Evolutionary conservation across 176 grass and related monocot genomes (phyloP).

Genomic region (Oryza brachyantha): DNA sequence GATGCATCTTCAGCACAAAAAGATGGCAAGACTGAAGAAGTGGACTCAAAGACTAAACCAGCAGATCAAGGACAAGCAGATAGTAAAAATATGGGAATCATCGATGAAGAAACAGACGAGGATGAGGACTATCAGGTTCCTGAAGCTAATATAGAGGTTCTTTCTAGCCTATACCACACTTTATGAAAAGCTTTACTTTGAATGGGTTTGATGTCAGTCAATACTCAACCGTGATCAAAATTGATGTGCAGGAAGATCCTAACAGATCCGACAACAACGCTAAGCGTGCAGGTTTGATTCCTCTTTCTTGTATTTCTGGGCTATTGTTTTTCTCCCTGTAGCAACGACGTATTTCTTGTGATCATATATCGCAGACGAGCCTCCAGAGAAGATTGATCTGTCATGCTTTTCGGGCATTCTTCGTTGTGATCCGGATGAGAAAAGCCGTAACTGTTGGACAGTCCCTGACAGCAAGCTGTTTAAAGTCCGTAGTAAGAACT

Average conservation of each 20-base stretch:
- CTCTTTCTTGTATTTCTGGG: neutral
- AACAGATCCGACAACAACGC: slow-evolving; percentile 48
- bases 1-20: slow-evolving; percentile 44
- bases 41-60: slow-evolving; percentile 36
- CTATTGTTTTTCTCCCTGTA: slow-evolving; percentile 6
- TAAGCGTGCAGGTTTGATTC: slow-evolving; percentile 54
- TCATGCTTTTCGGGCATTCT: slow-evolving; percentile 80
- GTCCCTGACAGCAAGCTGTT: slow-evolving; percentile 80
- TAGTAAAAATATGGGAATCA: slow-evolving; percentile 36
- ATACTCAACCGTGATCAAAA: slow-evolving; percentile 33
- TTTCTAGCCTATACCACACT: neutral
- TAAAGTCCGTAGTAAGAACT: slow-evolving; percentile 91
- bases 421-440: slow-evolving; percentile 51
- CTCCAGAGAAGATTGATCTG: slow-evolving; percentile 57
- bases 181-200: neutral
- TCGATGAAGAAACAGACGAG: slow-evolving; percentile 91
- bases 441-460: slow-evolving; percentile 81
- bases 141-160: slow-evolving; percentile 63
- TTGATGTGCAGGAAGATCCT: slow-evolving; percentile 44
- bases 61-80: slow-evolving; percentile 25
- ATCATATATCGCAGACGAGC: slow-evolving; percentile 46
- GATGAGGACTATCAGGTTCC: slow-evolving; percentile 90
- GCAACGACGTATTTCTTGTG: neutral
- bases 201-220: neutral
- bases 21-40: slow-evolving; percentile 29